These are phyloP conservation scores for Camptophora hylomeconis DNA, from an alignment of 2,329 filamentous ascomycete genomes.

Conservation along the genomic window DNA sequence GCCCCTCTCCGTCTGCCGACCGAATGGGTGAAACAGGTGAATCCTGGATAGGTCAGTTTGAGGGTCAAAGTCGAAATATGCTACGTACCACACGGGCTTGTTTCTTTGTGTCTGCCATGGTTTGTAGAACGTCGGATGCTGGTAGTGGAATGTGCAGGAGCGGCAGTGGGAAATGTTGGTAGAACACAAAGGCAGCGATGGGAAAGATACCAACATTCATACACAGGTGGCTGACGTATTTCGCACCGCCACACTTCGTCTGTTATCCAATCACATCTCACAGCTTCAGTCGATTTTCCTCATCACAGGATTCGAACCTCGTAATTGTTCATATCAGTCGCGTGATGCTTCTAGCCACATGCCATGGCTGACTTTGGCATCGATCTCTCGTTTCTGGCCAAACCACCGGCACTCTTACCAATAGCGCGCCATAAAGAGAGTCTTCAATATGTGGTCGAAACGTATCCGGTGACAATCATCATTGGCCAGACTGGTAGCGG, in stretches of 20 bases:
- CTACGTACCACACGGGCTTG: slow-evolving; percentile 1
- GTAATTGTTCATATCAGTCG: too few species aligned
- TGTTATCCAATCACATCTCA: too few species aligned
- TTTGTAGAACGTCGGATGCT: slow-evolving; percentile 1
- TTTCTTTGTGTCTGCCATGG: slow-evolving; percentile 2
- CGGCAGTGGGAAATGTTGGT: too few species aligned
- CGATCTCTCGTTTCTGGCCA: slow-evolving; percentile 52
- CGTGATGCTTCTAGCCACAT: not conserved
- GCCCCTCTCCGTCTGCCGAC: slow-evolving; percentile 15
- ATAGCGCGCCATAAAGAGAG: slow-evolving; percentile 71
- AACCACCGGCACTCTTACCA: slow-evolving; percentile 68
- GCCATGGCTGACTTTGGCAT: slow-evolving; percentile 30
- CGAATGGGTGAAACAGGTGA: slow-evolving; percentile 17
- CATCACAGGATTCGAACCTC: too few species aligned
- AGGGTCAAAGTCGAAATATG: not conserved
- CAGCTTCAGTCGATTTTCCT: too few species aligned
- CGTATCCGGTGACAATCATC: slow-evolving; percentile 69
- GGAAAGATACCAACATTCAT: too few species aligned
- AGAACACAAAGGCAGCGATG: too few species aligned
- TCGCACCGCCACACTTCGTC: too few species aligned
- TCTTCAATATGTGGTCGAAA: slow-evolving; percentile 78
- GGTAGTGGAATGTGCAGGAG: too few species aligned
- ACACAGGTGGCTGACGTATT: too few species aligned
- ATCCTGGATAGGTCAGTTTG: slow-evolving; percentile 6
- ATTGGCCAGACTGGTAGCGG: slow-evolving; percentile 90